These are phyloP conservation scores for Scleroderma bovista DNA, from an alignment of 768 basidiomycete species.

Conservation along the genomic window DNA sequence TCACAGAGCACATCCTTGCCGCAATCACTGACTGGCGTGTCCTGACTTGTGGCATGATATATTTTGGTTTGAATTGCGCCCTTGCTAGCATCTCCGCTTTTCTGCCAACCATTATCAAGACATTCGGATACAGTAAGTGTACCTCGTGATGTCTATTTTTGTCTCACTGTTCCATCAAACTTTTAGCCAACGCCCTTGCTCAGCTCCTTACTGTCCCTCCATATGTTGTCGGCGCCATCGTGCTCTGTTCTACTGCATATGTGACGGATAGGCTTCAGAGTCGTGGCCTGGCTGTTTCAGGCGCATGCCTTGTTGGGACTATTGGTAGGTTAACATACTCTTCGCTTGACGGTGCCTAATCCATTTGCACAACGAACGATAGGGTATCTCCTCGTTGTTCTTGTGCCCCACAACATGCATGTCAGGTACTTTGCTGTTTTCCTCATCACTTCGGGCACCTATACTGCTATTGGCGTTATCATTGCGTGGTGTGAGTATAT, in stretches of 20 bases:
- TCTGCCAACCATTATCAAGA: conserved; percentile 74
- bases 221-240: conserved; percentile 63
- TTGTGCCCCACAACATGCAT: conserved; percentile 47
- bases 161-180: background rate
- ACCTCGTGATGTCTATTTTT: background rate
- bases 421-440: conserved; percentile 77
- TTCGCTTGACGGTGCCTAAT: conserved; percentile 44
- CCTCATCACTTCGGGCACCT: conserved; percentile 72
- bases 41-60: conserved; percentile 61
- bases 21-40: conserved; percentile 75
- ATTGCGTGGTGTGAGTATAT: conserved; percentile 68
- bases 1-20: conserved; percentile 51
- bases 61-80: conserved; percentile 73
- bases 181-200: conserved; percentile 53
- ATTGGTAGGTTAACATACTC: too few species aligned
- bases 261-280: conserved; percentile 53
- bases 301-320: conserved; percentile 25
- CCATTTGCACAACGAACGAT: conserved; percentile 32
- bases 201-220: conserved; percentile 80
- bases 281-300: conserved; percentile 39
- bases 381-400: conserved; percentile 62
- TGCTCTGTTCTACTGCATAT: conserved; percentile 55
- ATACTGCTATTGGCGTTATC: conserved; percentile 66
- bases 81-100: conserved; percentile 80
- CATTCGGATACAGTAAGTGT: conserved; percentile 63